These are phyloP conservation scores for Escallonia herrerae DNA, from an alignment of 129 eudicot species.

Conservation along the genomic window DNA sequence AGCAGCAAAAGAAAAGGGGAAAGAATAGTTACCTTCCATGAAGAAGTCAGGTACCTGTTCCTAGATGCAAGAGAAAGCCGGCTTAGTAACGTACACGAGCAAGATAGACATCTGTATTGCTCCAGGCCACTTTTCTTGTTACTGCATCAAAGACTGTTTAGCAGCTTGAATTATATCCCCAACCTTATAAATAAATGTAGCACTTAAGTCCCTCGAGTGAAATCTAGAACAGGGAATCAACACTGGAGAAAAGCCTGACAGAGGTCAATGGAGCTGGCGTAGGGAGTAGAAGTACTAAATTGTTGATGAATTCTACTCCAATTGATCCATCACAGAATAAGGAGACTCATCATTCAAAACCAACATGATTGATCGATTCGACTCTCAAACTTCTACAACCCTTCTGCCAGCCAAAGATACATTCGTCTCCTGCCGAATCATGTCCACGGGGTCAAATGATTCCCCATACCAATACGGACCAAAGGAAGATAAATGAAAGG, in stretches of 20 bases:
- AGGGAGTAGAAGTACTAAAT: neutral
- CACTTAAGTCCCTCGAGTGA: neutral
- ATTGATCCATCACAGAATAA: too few species aligned
- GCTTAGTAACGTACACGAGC: neutral
- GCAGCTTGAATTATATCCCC: neutral
- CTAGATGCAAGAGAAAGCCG: neutral
- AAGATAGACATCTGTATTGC: conserved; percentile 1
- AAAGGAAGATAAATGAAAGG: neutral
- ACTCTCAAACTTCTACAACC: too few species aligned
- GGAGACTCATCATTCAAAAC: too few species aligned
- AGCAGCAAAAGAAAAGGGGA: neutral
- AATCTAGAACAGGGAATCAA: too few species aligned
- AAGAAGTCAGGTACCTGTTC: neutral
- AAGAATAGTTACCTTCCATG: neutral
- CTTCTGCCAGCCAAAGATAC: too few species aligned
- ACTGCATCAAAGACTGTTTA: neutral
- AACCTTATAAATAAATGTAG: neutral
- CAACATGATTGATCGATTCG: too few species aligned
- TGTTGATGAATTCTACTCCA: too few species aligned
- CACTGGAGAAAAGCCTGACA: too few species aligned
- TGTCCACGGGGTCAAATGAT: neutral
- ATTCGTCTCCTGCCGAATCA: neutral
- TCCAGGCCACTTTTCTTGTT: neutral
- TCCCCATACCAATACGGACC: neutral
- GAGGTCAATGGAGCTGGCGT: neutral